Percentiles rank a stretch among this genome's conserved stretches.
Conservation (phyloP, 148 eudicot genomes). For the Rhododendron griersonianum region DNA sequence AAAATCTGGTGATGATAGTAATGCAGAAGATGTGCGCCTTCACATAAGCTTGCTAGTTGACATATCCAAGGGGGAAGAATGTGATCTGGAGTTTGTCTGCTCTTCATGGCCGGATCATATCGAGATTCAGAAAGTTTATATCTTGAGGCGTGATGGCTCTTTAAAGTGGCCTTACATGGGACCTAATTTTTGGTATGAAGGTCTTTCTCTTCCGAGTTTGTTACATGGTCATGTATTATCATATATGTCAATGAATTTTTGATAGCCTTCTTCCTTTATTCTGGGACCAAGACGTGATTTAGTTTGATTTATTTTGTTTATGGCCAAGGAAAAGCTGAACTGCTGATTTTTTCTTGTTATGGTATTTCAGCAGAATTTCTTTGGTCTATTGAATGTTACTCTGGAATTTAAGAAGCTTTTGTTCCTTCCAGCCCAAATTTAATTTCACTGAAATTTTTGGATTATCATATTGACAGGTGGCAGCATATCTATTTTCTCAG, state of each 20-base stretch:
- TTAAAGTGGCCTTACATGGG: slow-evolving; percentile 52
- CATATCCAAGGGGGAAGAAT: slow-evolving; percentile 49
- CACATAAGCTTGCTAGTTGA: slow-evolving; percentile 65
- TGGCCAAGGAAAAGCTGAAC: not conserved
- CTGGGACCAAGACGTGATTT: not conserved
- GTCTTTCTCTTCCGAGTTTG: not conserved
- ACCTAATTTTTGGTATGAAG: slow-evolving; percentile 44
- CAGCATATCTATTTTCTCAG: not conserved
- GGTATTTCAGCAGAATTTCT: not conserved
- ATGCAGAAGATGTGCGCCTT: slow-evolving; percentile 35
- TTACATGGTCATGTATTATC: not conserved
- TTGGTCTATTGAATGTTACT: not conserved
- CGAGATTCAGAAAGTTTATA: slow-evolving; percentile 62
- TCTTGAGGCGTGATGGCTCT: slow-evolving; percentile 25
- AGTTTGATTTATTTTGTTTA: not conserved
- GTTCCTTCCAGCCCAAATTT: not conserved
- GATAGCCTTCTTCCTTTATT: not conserved
- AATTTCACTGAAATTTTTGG: not conserved
- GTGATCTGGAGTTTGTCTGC: slow-evolving; percentile 62
- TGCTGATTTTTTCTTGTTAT: not conserved
- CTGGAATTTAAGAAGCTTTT: not conserved
- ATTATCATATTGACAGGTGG: not conserved
- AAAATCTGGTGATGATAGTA: slow-evolving; percentile 37
- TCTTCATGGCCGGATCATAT: slow-evolving; percentile 68
- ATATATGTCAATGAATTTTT: not conserved